Conservation (phyloP, 805 yeast species). For the Candida endomychidarum region DNA sequence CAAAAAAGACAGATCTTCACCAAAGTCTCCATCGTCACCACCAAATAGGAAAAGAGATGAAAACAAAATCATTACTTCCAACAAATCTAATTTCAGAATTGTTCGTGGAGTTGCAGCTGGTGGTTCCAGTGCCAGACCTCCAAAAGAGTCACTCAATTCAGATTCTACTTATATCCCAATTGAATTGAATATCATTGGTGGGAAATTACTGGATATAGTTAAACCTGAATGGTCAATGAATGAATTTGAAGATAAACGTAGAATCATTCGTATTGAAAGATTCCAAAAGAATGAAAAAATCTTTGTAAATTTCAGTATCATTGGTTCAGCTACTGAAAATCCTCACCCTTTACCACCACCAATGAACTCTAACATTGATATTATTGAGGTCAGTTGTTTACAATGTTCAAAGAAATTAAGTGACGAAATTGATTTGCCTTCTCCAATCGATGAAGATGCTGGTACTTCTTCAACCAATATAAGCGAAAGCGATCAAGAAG, state of each 20-base stretch:
- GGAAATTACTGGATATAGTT: constrained; percentile 49
- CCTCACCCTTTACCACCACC: constrained; percentile 40
- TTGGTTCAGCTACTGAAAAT: constrained; percentile 51
- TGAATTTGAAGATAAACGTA: constrained; percentile 51
- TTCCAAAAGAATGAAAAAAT: constrained; percentile 49
- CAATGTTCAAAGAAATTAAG: constrained; percentile 35
- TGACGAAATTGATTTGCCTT: constrained; percentile 15
- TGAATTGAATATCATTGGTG: constrained; percentile 44
- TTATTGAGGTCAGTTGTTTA: constrained; percentile 60
- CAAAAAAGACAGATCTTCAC: constrained; percentile 6
- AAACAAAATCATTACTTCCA: constrained; percentile 16
- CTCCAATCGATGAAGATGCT: constrained; percentile 8
- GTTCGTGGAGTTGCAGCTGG: constrained; percentile 61
- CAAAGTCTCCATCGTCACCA: constrained; percentile 6
- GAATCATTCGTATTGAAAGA: constrained; percentile 60
- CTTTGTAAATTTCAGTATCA: constrained; percentile 48
- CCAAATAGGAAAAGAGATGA: constrained; percentile 11
- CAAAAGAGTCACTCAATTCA: constrained; percentile 36
- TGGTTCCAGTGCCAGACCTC: constrained; percentile 56
- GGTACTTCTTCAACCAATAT: constrained; percentile 7
- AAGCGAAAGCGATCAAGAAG: constrained; percentile 5
- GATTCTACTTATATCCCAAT: constrained; percentile 44
- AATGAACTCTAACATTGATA: constrained; percentile 46
- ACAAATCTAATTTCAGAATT: constrained; percentile 34
- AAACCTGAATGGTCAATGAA: constrained; percentile 47